Evolutionary conservation across 306 rosid species (phyloP).

Genomic region (Prosopis cineraria): DNA sequence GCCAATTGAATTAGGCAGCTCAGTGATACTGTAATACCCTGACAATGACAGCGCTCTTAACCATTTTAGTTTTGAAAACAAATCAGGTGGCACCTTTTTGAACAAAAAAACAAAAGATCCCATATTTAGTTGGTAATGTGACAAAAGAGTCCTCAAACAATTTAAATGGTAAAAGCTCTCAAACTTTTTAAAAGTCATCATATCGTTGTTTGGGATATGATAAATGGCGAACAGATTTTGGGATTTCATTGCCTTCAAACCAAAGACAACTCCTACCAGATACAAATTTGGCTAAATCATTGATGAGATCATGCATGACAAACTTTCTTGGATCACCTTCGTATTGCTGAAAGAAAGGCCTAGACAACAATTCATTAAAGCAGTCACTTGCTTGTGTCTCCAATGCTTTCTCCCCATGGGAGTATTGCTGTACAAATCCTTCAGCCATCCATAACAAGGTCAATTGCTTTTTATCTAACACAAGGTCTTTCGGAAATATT

Average conservation of each 20-base stretch:
- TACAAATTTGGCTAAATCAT: constrained; percentile 25
- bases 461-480: constrained; percentile 2
- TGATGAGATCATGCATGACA: constrained; percentile 41
- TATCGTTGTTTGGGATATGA: neutral
- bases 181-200: neutral
- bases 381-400: constrained; percentile 34
- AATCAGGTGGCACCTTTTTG: neutral
- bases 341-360: constrained; percentile 29
- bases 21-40: neutral
- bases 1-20: constrained; percentile 21
- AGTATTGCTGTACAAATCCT: constrained; percentile 22
- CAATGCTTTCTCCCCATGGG: neutral
- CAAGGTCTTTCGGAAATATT: constrained; percentile 28
- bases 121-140: no score
- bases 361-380: constrained; percentile 31
- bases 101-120: no score
- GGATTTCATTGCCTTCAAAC: neutral
- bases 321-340: neutral
- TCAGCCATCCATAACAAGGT: constrained; percentile 48
- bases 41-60: constrained; percentile 27
- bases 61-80: neutral
- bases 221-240: constrained; percentile 31
- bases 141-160: constrained; percentile 1
- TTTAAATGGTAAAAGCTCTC: neutral
- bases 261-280: neutral